phyloP scores from a whole-genome alignment of 352 stramenopile species.

The Ochromonadaceae sp. region DNA sequence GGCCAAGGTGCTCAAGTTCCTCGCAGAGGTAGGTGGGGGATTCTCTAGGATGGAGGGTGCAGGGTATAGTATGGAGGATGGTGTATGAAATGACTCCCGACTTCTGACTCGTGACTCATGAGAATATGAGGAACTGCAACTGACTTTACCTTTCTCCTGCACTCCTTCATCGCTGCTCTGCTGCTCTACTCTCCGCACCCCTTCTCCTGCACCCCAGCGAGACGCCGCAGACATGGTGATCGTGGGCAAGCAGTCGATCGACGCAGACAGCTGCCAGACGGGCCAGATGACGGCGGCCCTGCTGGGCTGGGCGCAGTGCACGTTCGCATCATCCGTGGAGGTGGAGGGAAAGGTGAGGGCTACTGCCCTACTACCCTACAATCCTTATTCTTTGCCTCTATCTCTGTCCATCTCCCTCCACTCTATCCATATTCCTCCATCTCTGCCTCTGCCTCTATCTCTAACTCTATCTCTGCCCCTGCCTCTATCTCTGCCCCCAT shows the following conservation, averaged over 20 bases:
- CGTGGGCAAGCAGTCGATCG: conserved; percentile 90
- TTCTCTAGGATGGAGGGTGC: too few species aligned
- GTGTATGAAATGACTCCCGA: background rate
- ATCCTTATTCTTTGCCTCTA: background rate
- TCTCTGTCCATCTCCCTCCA: background rate
- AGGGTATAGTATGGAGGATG: background rate
- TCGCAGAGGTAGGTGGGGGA: conserved; percentile 16
- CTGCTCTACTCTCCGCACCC: background rate
- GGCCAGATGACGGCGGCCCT: conserved; percentile 82
- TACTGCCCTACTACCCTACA: background rate
- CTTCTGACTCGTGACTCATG: background rate
- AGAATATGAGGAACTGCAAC: conserved; percentile 6
- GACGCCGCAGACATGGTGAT: conserved; percentile 80
- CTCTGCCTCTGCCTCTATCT: too few species aligned
- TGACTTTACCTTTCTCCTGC: conserved; percentile 9
- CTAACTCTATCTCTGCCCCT: too few species aligned
- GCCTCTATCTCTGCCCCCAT: background rate
- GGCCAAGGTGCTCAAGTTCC: conserved; percentile 79
- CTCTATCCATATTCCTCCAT: background rate
- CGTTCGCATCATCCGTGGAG: conserved; percentile 84
- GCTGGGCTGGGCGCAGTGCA: conserved; percentile 88
- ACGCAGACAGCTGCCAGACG: conserved; percentile 46
- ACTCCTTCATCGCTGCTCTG: background rate
- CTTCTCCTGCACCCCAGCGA: conserved; percentile 38
- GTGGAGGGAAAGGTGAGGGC: conserved; percentile 32